Evolutionary conservation across 805 yeast species (phyloP).

Genomic region (Metschnikowia baotianmanensis): DNA sequence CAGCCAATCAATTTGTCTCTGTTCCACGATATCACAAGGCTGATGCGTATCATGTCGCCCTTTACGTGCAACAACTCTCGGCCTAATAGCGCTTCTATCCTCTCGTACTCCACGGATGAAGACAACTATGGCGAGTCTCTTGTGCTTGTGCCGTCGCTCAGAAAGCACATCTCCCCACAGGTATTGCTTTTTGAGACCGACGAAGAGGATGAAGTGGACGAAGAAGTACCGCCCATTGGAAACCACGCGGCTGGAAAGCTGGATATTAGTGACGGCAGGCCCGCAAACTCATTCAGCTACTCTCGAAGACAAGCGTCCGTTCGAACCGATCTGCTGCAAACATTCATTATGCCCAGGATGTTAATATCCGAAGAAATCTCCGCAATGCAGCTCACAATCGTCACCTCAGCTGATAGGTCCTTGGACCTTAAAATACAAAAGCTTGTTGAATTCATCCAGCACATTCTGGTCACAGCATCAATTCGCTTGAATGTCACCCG

Average conservation of each 20-base stretch:
- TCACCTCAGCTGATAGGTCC: constrained; percentile 19
- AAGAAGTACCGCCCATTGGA: constrained; percentile 1
- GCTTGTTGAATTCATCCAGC: constrained; percentile 19
- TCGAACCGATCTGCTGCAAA: constrained; percentile 15
- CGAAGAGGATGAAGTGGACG: constrained; percentile 32
- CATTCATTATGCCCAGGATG: constrained; percentile 41
- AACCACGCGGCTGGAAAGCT: constrained; percentile 34
- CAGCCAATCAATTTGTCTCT: constrained; percentile 27
- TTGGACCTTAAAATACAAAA: constrained; percentile 22
- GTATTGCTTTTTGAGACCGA: constrained; percentile 43
- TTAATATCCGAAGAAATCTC: constrained; percentile 22
- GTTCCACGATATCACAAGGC: constrained; percentile 15
- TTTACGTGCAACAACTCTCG: constrained; percentile 7
- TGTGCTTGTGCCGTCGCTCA: constrained; percentile 23
- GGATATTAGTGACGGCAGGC: constrained; percentile 15
- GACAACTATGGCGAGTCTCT: constrained; percentile 20
- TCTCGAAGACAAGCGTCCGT: constrained; percentile 3
- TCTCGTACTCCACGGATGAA: constrained; percentile 30
- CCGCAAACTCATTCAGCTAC: constrained; percentile 7
- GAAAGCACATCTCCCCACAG: constrained; percentile 14
- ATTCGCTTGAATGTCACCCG: constrained; percentile 10
- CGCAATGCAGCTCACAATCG: constrained; percentile 22
- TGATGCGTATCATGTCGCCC: constrained; percentile 10
- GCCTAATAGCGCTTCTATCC: constrained; percentile 22
- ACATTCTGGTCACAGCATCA: neutral